A percentile compares a stretch with the other conserved stretches of the same genome.
Conservation (phyloP, 2,329 filamentous ascomycete species). For the Leptodontidium sp. region DNA sequence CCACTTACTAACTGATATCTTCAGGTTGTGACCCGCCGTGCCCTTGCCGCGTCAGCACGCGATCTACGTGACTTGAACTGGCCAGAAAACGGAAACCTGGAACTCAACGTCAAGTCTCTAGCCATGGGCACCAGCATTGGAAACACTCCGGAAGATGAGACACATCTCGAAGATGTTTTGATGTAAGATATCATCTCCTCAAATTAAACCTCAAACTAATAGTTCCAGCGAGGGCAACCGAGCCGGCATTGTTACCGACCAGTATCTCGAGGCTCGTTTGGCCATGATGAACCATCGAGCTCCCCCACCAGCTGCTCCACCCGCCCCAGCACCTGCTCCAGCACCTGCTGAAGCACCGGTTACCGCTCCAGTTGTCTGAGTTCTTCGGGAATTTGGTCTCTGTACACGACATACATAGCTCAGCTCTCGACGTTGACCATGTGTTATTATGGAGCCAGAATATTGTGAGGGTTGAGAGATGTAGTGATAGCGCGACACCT, state of each 20-base stretch:
- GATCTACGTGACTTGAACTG: constrained; percentile 6
- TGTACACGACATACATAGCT: too few species aligned
- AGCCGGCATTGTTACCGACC: not conserved
- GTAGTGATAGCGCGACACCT: too few species aligned
- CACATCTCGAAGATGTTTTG: constrained; percentile 7
- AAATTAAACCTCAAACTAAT: not conserved
- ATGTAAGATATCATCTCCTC: not conserved
- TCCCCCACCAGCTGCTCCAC: too few species aligned
- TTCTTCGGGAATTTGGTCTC: too few species aligned
- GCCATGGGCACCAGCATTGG: constrained; percentile 3
- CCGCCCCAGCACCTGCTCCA: too few species aligned
- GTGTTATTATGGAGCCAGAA: too few species aligned
- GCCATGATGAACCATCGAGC: constrained; percentile 1
- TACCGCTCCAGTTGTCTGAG: too few species aligned
- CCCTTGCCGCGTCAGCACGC: not conserved
- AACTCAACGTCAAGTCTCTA: constrained; percentile 1
- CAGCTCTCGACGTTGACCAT: too few species aligned
- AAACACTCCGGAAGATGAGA: constrained; percentile 11
- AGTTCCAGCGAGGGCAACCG: constrained; percentile 6
- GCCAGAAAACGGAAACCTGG: not conserved
- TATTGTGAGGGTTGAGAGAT: too few species aligned
- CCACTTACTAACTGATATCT: not conserved
- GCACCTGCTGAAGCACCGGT: too few species aligned
- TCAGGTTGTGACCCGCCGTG: not conserved
- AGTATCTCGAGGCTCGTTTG: constrained; percentile 7